phyloP scores from a whole-genome alignment of 441 rosid genomes.

The Corymbia citriodora region DNA sequence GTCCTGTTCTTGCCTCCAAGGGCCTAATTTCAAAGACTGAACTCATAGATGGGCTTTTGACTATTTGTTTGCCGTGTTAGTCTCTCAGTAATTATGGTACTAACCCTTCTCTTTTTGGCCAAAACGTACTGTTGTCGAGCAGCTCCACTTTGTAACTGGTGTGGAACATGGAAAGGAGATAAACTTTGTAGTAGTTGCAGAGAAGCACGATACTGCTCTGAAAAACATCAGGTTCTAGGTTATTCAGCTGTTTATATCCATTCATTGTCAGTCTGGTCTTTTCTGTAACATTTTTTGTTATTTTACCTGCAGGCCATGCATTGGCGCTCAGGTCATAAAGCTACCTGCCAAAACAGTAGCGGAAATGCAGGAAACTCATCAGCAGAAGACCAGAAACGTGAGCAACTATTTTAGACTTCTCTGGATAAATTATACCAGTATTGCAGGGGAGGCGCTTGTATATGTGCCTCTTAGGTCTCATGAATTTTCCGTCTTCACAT shows the following conservation, averaged over 20 bases:
- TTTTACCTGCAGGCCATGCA: constrained; percentile 44
- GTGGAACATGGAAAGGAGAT: constrained; percentile 97
- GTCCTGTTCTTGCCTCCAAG: not conserved
- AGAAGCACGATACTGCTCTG: constrained; percentile 62
- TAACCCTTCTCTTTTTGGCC: not conserved
- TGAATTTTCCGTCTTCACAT: not conserved
- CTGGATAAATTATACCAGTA: not conserved
- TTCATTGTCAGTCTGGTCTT: not conserved
- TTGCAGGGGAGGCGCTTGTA: not conserved
- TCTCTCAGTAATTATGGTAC: not conserved
- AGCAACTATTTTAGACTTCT: constrained; percentile 8
- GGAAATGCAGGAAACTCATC: constrained; percentile 18
- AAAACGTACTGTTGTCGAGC: constrained; percentile 3
- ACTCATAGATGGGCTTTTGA: not conserved
- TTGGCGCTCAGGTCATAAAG: constrained; percentile 61
- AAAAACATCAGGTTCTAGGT: constrained; percentile 62
- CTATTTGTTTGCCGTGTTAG: not conserved
- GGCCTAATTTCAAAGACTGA: not conserved
- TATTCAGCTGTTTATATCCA: not conserved
- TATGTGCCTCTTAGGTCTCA: not conserved
- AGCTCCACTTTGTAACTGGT: constrained; percentile 82
- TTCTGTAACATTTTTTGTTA: not conserved
- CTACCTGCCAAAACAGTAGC: constrained; percentile 37
- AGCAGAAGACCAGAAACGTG: constrained; percentile 37
- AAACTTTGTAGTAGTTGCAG: constrained; percentile 71